Evolutionary conservation across 2,329 filamentous ascomycete species (phyloP).

Genomic region (Didymella exigua): DNA sequence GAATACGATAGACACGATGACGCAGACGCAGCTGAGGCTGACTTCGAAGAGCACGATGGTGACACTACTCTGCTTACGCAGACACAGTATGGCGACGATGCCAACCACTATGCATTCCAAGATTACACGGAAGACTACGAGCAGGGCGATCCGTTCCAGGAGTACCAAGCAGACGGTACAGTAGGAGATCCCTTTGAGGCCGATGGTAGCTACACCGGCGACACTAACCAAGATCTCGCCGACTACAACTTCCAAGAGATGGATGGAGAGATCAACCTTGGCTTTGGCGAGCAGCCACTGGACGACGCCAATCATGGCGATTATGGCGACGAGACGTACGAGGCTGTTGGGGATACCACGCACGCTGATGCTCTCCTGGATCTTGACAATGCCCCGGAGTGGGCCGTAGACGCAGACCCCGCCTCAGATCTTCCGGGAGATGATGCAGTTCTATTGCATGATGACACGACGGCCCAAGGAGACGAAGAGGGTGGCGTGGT

Average conservation of each 20-base stretch:
- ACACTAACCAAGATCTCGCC: slow-evolving; percentile 34
- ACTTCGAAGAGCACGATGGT: slow-evolving; percentile 12
- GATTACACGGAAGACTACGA: slow-evolving; percentile 24
- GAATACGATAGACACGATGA: slow-evolving; percentile 11
- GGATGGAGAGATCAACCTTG: slow-evolving; percentile 23
- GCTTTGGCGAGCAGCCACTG: slow-evolving; percentile 17
- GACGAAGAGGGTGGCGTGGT: slow-evolving; percentile 34
- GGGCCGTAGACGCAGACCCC: slow-evolving; percentile 23
- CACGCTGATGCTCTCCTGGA: slow-evolving; percentile 28
- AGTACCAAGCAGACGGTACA: slow-evolving; percentile 21
- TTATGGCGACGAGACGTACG: slow-evolving; percentile 9
- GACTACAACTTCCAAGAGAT: slow-evolving; percentile 27
- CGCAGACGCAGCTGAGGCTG: slow-evolving; percentile 5
- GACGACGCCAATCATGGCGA: slow-evolving; percentile 13
- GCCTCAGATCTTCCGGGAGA: slow-evolving; percentile 15
- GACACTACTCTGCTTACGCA: slow-evolving; percentile 12
- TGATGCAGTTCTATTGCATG: slow-evolving; percentile 14
- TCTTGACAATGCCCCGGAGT: slow-evolving; percentile 26
- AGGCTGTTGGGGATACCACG: slow-evolving; percentile 18
- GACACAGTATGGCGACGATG: slow-evolving; percentile 20
- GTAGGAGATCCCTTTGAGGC: slow-evolving; percentile 21
- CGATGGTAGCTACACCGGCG: slow-evolving; percentile 18
- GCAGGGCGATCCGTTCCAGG: slow-evolving; percentile 19
- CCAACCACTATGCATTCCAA: slow-evolving; percentile 23
- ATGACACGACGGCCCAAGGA: slow-evolving; percentile 19